Percentiles rank a stretch among this genome's conserved stretches.
phyloP scores from a whole-genome alignment of 495 filamentous ascomycete genomes.

The Neurospora africana region DNA sequence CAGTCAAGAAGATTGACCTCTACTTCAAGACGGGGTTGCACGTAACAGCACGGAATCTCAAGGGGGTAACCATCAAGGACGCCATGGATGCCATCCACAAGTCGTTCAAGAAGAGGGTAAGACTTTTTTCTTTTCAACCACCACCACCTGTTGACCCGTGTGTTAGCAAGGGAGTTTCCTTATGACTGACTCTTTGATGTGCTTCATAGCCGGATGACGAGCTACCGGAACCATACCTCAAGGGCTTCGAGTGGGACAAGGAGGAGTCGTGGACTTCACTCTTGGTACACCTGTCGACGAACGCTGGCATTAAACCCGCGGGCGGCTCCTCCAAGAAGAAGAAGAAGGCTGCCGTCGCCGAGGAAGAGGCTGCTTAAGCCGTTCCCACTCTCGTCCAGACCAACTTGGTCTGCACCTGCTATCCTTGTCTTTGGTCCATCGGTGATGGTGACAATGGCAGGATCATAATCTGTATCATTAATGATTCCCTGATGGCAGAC shows the following conservation, averaged over 20 bases:
- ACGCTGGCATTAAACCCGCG: slow-evolving; percentile 36
- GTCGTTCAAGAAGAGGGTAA: slow-evolving; percentile 85
- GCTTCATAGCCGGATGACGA: slow-evolving; percentile 70
- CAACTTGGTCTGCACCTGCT: neutral
- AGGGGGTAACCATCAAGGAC: slow-evolving; percentile 92
- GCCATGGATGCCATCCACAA: slow-evolving; percentile 89
- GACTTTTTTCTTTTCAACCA: slow-evolving; percentile 6
- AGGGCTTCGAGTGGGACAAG: slow-evolving; percentile 91
- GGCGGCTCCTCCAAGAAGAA: slow-evolving; percentile 51
- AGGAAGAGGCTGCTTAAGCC: slow-evolving; percentile 8
- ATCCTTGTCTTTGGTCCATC: neutral
- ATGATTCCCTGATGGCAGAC: neutral
- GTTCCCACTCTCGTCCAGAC: neutral
- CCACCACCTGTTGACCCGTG: neutral
- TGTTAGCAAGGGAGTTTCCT: neutral
- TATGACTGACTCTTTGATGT: neutral
- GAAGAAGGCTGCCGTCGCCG: slow-evolving; percentile 46
- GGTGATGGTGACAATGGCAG: neutral
- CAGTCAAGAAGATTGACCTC: slow-evolving; percentile 87
- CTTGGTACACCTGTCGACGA: slow-evolving; percentile 72
- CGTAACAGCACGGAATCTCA: slow-evolving; percentile 79
- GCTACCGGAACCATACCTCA: slow-evolving; percentile 68
- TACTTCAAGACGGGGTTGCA: slow-evolving; percentile 79
- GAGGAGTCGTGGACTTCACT: slow-evolving; percentile 66
- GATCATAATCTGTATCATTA: neutral